Evolutionary conservation across 805 yeast genomes (phyloP), one percentile per base, ranked within the genome.

Genomic region (Zygosaccharomyces pseudorouxii): DNA sequence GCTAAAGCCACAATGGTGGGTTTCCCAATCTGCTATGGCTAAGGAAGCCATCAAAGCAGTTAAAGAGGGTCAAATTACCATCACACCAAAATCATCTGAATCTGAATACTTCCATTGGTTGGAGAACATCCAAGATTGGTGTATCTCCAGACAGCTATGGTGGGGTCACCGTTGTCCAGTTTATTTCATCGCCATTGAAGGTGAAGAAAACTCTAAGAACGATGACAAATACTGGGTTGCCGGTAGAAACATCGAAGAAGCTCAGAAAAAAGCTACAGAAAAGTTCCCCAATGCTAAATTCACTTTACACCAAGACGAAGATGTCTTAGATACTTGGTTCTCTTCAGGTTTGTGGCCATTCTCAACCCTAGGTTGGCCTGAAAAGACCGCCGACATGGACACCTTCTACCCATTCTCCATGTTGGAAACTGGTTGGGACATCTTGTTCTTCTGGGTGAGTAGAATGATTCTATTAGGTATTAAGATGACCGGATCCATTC

Each of bases 1-100:
- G 64, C 77, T 93, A 73, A 93, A 93, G 74, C 99, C 99, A 53
- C 99, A 93, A 75, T 93, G 99, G 99, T 93, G 97, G 97, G 97
- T 93, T 56, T 74, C 87, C 52, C 97, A 90, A 73, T 77, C 77
- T 61, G 86, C 82, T 49, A 86, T 89, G 86, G 99, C 98, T 45
- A 74, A 77, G 55, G 89, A 78, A 51, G 97, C 96, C 49, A 82
- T 90, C 58, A 76, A 80, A 46, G 97, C 89, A 47, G 97, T 92
- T 51, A 81, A 79, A 69, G 75, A 76, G 31, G 97, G 97, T 56
- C 80, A 81, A 46, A 79, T 92, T 61, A 79, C 80, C 47, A 88
- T 93, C 62, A 73, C 82, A 47, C 99, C 99, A 58, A 84, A 86
- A 71, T 74, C 90, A 18, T 89, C 97, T 11, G 96, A 89, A 73